Evolutionary conservation across 768 basidiomycete genomes (phyloP), one percentile per base, ranked within the genome.

Genomic region (Tulasnella sp.): DNA sequence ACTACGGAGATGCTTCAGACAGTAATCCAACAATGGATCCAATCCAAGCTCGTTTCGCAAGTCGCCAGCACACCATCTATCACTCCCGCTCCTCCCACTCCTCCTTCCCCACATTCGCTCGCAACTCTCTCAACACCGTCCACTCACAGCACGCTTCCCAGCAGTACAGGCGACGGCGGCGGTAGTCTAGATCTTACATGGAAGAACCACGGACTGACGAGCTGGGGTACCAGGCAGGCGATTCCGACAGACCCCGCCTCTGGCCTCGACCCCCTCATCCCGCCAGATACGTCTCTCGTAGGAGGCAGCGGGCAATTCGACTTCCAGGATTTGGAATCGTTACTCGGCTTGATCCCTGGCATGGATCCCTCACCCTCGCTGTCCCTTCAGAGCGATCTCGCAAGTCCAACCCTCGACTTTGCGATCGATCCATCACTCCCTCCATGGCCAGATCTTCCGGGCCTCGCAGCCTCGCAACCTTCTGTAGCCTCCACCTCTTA

Each of bases 31-130:
- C 74, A 75, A 37, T 75, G 74, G 74, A 42, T 75, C 24, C 40
- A 42, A 75, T 42, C 74, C n/a, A 75, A 48, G 74, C 74, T 75
- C 74, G 46, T 34, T 37, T 48, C 74, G 16, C 41, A 42, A 12
- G 40, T 41, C 20, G 6, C 50, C 22, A 72, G n/a, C 54, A 64
- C 58, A 14, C 60, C 58, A 40, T 58, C 58, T 12, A 20, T 37
- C n/a, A 78, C 77, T 16, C 77, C 77, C 7, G 58, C 28, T 40
- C 77, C 77, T 34, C 69, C 77, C 9, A 78, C 77, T 14, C 77
- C 77, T 8, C 34, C 54, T 37, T 69, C 77, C 24, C 77, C 34
- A 60, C 22, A 16, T 44, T 64, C 50, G 31, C 28, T 69, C 16
- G 64, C 31, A 31, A 31, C 64, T 37, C 34, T 37, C 34, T 69